Base-by-base conservation (phyloP, 768 basidiomycete genomes). In the Collybia sordida region DNA sequence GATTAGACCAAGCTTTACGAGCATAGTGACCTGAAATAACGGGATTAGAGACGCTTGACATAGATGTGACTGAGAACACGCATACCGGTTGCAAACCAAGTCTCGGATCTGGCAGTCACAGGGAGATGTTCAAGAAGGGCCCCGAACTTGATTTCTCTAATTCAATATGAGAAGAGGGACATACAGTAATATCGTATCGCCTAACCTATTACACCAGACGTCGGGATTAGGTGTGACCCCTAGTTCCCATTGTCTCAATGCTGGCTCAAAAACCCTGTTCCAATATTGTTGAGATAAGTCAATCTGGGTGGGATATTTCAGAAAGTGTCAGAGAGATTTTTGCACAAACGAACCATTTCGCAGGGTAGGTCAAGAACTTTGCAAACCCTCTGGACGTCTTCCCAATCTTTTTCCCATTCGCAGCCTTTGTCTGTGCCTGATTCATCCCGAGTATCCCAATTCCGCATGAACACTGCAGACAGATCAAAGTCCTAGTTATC, bases 341-440 rank as follows among this genome's bases (percentile, higher is more conserved):
- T 17, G 43, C 12, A 19, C 37, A 7, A 7, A 59, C 75, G 44
- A 51, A 92, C 92, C 80, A 93, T 75, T 57, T 74, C 68, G 56
- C 83, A 85, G n/a, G 89, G 84, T 31, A 93, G 79, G 49, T 80
- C 89, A 19, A 88, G 77, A 57, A 79, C 72, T 44, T 70, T 78
- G 62, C 93, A 93, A 11, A 97, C 90, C 15, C 73, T 71, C 59
- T 86, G 86, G 1, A 97, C 95, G 64, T 96, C 93, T 52, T 88
- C 82, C 89, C 90, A 97, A 59, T 98, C 95, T 51, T 84, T 87
- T 68, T 98, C 88, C 95, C 95, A 98, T 65, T 94, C 91, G 58
- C 95, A 98, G 3, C 90, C 88, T n/a, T 73, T 75, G 60, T 89
- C 89, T 0, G 83, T 79, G 15, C 81, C 86, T 21, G 76, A 82